A percentile compares a stretch with the other conserved stretches of the same genome.
Evolutionary conservation across 2,329 filamentous ascomycete species (phyloP).

Genomic region (Monosporascus cannonballus): DNA sequence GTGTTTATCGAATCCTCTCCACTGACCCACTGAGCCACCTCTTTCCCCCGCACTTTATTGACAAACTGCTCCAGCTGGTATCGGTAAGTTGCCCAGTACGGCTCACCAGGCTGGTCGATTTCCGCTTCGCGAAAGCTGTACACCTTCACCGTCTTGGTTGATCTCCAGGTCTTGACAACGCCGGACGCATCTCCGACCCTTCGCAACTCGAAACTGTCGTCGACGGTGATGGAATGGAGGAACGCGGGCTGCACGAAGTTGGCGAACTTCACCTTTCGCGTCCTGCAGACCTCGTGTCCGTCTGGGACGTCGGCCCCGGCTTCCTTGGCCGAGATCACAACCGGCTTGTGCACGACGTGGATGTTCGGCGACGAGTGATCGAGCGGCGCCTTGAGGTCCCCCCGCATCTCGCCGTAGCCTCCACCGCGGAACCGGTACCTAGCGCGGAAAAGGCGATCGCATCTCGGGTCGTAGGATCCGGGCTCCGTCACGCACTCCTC

Average conservation of each 20-base stretch:
- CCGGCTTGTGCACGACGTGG: constrained; percentile 14
- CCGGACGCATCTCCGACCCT: constrained; percentile 6
- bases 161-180: constrained; percentile 15
- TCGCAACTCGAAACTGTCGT: constrained; percentile 21
- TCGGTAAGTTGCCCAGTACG: constrained; percentile 32
- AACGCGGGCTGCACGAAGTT: constrained; percentile 12
- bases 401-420: constrained; percentile 23
- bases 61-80: constrained; percentile 36
- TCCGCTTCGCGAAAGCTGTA: constrained; percentile 18
- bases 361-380: constrained; percentile 12
- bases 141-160: constrained; percentile 14
- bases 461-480: constrained; percentile 15
- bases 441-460: constrained; percentile 23
- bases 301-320: constrained; percentile 9
- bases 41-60: constrained; percentile 28
- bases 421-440: constrained; percentile 29
- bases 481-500: constrained; percentile 19
- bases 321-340: constrained; percentile 11
- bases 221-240: constrained; percentile 17
- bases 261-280: constrained; percentile 16
- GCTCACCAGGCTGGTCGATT: constrained; percentile 18
- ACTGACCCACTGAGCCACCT: constrained; percentile 29
- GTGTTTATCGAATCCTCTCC: constrained; percentile 29
- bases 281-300: constrained; percentile 16
- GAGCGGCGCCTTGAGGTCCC: constrained; percentile 19